These are phyloP conservation scores for Veloporphyrellus conicus DNA, from an alignment of 1,284 basidiomycete genomes.

Conservation along the genomic window DNA sequence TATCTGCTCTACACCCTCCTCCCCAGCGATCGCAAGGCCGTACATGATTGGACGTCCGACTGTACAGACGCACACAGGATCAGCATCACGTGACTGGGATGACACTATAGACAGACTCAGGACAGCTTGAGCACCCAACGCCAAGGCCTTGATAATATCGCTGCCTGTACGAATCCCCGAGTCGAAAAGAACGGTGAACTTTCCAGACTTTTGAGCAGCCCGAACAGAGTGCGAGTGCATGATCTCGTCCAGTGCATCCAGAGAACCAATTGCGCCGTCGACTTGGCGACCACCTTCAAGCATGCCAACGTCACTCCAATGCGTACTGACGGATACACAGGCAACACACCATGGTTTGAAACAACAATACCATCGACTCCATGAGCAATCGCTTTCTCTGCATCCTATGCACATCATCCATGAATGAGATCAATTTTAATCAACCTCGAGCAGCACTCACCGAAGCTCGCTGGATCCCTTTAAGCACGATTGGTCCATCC, in stretches of 20 bases:
- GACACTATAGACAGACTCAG: constrained; percentile 41
- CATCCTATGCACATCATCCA: constrained; percentile 46
- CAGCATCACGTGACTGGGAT: neutral
- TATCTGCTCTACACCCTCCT: constrained; percentile 52
- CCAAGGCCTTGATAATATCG: constrained; percentile 75
- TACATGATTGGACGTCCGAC: constrained; percentile 50
- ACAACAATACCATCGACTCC: constrained; percentile 74
- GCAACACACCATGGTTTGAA: constrained; percentile 68
- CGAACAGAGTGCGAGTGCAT: constrained; percentile 55
- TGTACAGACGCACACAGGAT: constrained; percentile 10
- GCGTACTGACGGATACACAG: neutral
- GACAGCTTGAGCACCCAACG: constrained; percentile 63
- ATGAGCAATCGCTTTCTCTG: constrained; percentile 59
- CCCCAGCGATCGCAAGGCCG: constrained; percentile 50
- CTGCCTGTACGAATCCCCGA: constrained; percentile 74
- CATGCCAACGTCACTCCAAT: neutral
- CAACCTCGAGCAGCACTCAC: neutral
- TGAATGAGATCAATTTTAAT: neutral
- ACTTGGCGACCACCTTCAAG: constrained; percentile 71
- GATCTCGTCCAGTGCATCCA: constrained; percentile 64
- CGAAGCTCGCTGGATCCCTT: constrained; percentile 47
- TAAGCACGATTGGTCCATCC: constrained; percentile 67
- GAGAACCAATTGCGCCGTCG: constrained; percentile 71
- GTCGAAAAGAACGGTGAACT: constrained; percentile 72
- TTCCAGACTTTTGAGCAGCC: constrained; percentile 53